Conservation (phyloP, 176 grass and related monocot species). For the Tuctoria greenei region DNA sequence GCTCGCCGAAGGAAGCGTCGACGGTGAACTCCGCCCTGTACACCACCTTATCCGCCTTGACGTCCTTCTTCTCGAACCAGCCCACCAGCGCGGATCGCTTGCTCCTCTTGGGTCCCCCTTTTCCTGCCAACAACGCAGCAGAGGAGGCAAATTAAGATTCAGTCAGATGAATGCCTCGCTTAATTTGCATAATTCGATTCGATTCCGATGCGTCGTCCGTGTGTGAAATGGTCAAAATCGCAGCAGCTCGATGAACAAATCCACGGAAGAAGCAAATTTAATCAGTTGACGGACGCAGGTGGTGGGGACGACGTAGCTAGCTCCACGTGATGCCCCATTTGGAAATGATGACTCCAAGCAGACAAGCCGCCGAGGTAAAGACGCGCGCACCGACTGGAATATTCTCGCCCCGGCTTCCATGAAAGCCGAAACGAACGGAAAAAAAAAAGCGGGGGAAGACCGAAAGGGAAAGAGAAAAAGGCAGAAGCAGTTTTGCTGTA, state of each 20-base stretch:
- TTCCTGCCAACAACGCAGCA: constrained; percentile 21
- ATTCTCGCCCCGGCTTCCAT: constrained; percentile 33
- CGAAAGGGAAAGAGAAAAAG: neutral
- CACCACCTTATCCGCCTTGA: constrained; percentile 69
- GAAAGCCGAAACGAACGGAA: constrained; percentile 20
- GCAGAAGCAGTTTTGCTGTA: neutral
- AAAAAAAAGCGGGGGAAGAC: neutral
- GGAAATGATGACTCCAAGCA: neutral
- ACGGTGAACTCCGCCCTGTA: constrained; percentile 83
- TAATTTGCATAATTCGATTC: neutral
- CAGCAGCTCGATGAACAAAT: neutral
- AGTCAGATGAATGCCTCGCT: neutral
- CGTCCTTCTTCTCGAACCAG: constrained; percentile 91
- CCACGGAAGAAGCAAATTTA: neutral
- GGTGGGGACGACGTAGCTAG: too few relatives aligned
- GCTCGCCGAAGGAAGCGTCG: constrained; percentile 71
- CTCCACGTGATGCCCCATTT: constrained; percentile 33
- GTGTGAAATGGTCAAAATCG: neutral
- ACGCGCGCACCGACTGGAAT: constrained; percentile 47
- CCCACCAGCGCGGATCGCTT: constrained; percentile 49
- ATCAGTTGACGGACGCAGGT: constrained; percentile 28
- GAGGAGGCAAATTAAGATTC: neutral
- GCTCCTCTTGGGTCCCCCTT: constrained; percentile 54
- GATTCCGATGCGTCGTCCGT: constrained; percentile 1
- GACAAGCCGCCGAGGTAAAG: constrained; percentile 28